Percentiles rank a stretch among this genome's conserved stretches.
These are phyloP conservation scores for Boletus semigastroideus DNA, from an alignment of 1,284 basidiomycete genomes.

Conservation along the genomic window DNA sequence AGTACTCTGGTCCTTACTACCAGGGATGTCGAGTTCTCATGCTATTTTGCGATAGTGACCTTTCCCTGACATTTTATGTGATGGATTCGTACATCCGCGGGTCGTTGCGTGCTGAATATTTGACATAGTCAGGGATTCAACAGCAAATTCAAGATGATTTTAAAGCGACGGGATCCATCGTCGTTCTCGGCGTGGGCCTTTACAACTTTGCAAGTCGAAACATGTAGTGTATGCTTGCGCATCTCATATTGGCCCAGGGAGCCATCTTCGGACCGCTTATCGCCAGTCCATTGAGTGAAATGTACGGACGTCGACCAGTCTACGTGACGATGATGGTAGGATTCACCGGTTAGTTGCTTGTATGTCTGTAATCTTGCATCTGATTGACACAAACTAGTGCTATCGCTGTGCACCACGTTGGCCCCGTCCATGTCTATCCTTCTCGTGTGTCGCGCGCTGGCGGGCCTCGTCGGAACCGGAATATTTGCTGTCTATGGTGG, in stretches of 20 bases:
- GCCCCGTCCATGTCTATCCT: slow-evolving; percentile 21
- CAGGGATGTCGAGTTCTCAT: background rate
- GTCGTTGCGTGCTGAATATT: slow-evolving; percentile 3
- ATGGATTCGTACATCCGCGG: background rate
- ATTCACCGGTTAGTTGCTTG: slow-evolving; percentile 22
- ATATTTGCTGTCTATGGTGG: slow-evolving; percentile 32
- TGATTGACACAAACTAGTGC: slow-evolving; percentile 19
- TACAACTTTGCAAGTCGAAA: slow-evolving; percentile 25
- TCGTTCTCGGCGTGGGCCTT: slow-evolving; percentile 29
- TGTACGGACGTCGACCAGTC: slow-evolving; percentile 26
- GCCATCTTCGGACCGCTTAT: slow-evolving; percentile 29
- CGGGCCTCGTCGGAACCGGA: slow-evolving; percentile 25
- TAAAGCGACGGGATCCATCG: slow-evolving; percentile 17
- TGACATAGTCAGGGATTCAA: slow-evolving; percentile 27
- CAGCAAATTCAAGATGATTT: slow-evolving; percentile 29
- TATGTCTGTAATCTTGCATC: background rate
- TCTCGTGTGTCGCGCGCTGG: slow-evolving; percentile 18
- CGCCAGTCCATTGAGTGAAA: slow-evolving; percentile 26
- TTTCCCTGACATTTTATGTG: slow-evolving; percentile 31
- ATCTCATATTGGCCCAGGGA: slow-evolving; percentile 19
- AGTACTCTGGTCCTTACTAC: background rate
- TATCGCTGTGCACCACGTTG: slow-evolving; percentile 24
- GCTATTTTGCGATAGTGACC: slow-evolving; percentile 13
- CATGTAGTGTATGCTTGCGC: background rate
- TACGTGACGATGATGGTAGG: slow-evolving; percentile 24